phyloP scores from a whole-genome alignment of 1,284 basidiomycete genomes.

The Amylostereum chailletii region DNA sequence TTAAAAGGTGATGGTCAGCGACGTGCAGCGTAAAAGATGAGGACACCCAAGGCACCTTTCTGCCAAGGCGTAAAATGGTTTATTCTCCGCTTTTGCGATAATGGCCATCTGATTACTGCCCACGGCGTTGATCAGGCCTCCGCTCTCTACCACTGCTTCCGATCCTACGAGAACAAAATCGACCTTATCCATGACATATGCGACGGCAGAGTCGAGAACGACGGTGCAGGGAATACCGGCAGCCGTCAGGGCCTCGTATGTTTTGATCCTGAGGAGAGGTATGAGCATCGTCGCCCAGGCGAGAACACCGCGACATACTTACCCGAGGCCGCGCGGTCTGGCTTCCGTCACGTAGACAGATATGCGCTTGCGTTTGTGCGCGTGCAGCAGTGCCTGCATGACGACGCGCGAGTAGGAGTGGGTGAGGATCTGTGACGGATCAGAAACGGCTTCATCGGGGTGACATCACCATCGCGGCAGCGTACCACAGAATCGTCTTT shows the following conservation, averaged over 20 bases:
- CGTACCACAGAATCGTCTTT: constrained; percentile 87
- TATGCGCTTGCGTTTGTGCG: constrained; percentile 87
- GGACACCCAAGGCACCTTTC: constrained; percentile 60
- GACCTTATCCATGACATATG: constrained; percentile 89
- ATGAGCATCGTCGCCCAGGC: neutral
- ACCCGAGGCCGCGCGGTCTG: constrained; percentile 79
- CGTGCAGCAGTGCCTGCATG: constrained; percentile 84
- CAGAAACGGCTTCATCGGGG: constrained; percentile 2
- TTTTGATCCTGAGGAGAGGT: constrained; percentile 59
- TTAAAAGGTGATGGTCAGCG: constrained; percentile 7
- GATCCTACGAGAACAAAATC: constrained; percentile 95
- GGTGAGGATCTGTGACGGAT: constrained; percentile 69
- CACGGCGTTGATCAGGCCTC: constrained; percentile 81
- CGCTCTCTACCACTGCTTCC: constrained; percentile 95
- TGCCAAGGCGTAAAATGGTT: constrained; percentile 94
- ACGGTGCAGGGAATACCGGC: constrained; percentile 92
- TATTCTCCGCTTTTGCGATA: constrained; percentile 89
- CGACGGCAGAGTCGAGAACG: constrained; percentile 92
- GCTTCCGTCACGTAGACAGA: constrained; percentile 98
- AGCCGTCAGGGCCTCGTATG: constrained; percentile 75
- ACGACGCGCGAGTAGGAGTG: constrained; percentile 97
- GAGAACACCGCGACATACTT: constrained; percentile 7
- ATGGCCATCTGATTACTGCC: constrained; percentile 96
- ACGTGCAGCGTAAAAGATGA: constrained; percentile 9
- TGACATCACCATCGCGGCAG: constrained; percentile 9